Evolutionary conservation across 2,329 filamentous ascomycete species (phyloP).

Genomic region (Colletotrichum sp.): DNA sequence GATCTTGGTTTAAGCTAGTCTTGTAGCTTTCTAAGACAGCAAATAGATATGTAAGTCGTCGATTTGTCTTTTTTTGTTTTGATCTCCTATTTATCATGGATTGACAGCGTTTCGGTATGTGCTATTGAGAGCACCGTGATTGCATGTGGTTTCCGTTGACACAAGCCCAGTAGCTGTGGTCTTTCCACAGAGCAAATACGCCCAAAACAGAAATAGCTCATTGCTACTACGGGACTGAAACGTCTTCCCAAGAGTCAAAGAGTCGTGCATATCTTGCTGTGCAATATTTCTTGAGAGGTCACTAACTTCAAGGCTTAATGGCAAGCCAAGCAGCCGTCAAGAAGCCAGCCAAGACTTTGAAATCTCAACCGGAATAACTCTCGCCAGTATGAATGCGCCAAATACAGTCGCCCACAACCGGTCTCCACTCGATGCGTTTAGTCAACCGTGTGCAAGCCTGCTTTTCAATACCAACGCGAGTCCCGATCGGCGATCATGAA

Average conservation of each 20-base stretch:
- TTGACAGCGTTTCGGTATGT: background rate
- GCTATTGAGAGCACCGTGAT: no score
- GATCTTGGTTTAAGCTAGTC: background rate
- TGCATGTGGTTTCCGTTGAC: background rate
- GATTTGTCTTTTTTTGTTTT: background rate
- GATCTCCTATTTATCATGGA: background rate
- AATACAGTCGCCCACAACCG: background rate
- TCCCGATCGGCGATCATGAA: background rate
- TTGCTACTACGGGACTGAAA: background rate
- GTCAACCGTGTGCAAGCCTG: background rate
- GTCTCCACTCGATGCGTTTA: background rate
- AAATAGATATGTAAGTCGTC: background rate
- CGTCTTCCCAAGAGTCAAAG: fast-evolving
- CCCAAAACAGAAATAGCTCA: no score
- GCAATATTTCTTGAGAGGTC: background rate
- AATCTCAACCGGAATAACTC: background rate
- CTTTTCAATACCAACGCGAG: background rate
- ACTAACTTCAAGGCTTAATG: background rate
- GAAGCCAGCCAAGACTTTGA: background rate
- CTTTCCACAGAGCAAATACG: no score
- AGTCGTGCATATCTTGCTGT: background rate
- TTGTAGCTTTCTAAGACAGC: background rate
- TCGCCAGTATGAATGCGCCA: background rate
- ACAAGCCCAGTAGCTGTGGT: background rate
- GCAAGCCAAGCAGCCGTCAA: fast-evolving